phyloP scores from a whole-genome alignment of 768 basidiomycete species.

The Zangia roseola region DNA sequence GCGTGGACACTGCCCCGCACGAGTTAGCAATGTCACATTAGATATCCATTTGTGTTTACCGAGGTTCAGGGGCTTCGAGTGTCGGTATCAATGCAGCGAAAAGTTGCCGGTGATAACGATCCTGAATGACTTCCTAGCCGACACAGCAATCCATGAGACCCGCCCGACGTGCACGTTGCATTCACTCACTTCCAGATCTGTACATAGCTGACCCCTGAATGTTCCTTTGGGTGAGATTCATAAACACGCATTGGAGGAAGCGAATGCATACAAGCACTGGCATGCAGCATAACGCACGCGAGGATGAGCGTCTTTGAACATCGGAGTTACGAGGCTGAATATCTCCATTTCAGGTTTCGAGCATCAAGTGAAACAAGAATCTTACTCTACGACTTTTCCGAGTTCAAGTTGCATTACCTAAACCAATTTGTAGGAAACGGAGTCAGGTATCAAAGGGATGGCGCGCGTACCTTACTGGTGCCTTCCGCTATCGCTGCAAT shows the following conservation, averaged over 20 bases:
- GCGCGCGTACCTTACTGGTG: conserved; percentile 55
- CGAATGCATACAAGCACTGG: conserved; percentile 68
- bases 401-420: conserved; percentile 81
- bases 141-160: not conserved
- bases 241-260: not conserved
- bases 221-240: not conserved
- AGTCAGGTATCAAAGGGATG: not conserved
- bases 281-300: conserved; percentile 74
- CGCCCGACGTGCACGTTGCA: not conserved
- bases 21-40: not conserved
- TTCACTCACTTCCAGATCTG: conserved; percentile 71
- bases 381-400: conserved; percentile 79
- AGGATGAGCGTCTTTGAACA: conserved; percentile 79
- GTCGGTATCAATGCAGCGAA: conserved; percentile 71
- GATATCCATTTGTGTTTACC: conserved; percentile 38
- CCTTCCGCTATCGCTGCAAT: conserved; percentile 87
- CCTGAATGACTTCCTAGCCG: conserved; percentile 70
- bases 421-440: not conserved
- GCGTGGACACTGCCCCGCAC: conserved; percentile 64
- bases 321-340: conserved; percentile 66
- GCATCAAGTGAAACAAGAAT: not conserved
- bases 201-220: conserved; percentile 80
- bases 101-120: conserved; percentile 62
- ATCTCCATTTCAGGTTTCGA: not conserved
- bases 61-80: conserved; percentile 70